These are phyloP conservation scores for Paxillus ammoniavirescens DNA, from an alignment of 768 basidiomycete genomes.

Conservation along the genomic window DNA sequence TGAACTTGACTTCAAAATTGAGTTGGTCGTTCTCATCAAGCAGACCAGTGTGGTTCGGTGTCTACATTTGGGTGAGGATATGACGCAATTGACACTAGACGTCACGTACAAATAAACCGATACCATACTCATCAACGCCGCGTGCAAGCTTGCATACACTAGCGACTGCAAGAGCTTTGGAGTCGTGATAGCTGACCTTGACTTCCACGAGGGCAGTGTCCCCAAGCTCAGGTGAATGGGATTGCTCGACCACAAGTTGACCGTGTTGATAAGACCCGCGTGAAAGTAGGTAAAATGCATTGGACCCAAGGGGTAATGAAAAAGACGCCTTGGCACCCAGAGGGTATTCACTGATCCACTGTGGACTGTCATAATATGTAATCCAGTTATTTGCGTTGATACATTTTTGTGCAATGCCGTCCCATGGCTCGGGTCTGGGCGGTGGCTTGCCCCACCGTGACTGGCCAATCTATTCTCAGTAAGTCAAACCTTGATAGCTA, in stretches of 20 bases:
- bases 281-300: slow-evolving; percentile 18
- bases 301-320: slow-evolving; percentile 14
- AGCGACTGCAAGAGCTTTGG: slow-evolving; percentile 4
- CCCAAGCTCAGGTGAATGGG: slow-evolving; percentile 5
- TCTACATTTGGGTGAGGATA: slow-evolving; percentile 14
- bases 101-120: slow-evolving; percentile 22
- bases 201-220: slow-evolving; percentile 16
- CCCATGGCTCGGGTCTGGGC: background rate
- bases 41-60: slow-evolving; percentile 15
- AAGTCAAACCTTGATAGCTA: background rate
- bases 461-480: background rate
- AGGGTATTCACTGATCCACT: background rate
- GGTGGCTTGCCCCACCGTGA: background rate
- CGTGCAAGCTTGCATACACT: slow-evolving; percentile 25
- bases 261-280: slow-evolving; percentile 17
- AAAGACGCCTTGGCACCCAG: slow-evolving; percentile 9
- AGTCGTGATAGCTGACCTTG: slow-evolving; percentile 1
- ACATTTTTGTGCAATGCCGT: slow-evolving; percentile 3
- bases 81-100: background rate
- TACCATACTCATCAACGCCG: slow-evolving; percentile 10
- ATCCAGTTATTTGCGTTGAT: slow-evolving; percentile 2
- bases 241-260: slow-evolving; percentile 11
- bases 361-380: background rate
- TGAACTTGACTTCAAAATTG: slow-evolving; percentile 33
- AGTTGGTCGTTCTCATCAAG: slow-evolving; percentile 16